phyloP scores from a whole-genome alignment of 2,329 filamentous ascomycete species.

The Talaromyces sp. region DNA sequence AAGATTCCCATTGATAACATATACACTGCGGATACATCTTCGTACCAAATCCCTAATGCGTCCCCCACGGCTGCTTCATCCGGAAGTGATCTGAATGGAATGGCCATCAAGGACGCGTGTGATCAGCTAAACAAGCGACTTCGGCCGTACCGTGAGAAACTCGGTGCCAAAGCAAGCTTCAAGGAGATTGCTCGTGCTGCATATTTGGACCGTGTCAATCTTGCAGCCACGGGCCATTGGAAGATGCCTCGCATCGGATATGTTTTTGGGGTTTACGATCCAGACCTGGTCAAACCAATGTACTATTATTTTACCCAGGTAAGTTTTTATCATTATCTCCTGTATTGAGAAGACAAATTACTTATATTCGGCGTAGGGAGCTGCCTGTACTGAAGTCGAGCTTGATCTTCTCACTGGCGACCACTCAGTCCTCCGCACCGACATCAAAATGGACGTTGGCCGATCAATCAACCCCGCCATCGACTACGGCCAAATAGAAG shows the following conservation, averaged over 20 bases:
- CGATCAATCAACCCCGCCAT: slow-evolving; percentile 61
- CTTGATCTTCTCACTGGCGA: slow-evolving; percentile 89
- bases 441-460: slow-evolving; percentile 93
- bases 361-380: slow-evolving; percentile 48
- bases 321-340: background rate
- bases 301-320: slow-evolving; percentile 96
- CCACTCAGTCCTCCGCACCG: slow-evolving; percentile 85
- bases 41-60: slow-evolving; percentile 91
- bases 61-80: slow-evolving; percentile 91
- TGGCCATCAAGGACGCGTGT: slow-evolving; percentile 91
- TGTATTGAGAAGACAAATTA: background rate
- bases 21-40: slow-evolving; percentile 89
- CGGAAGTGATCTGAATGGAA: slow-evolving; percentile 91
- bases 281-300: slow-evolving; percentile 65
- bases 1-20: slow-evolving; percentile 72
- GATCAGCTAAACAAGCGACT: slow-evolving; percentile 82
- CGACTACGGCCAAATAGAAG: slow-evolving; percentile 79
- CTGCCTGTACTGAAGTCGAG: slow-evolving; percentile 86
- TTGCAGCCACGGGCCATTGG: slow-evolving; percentile 98
- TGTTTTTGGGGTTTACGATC: slow-evolving; percentile 79
- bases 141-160: slow-evolving; percentile 75
- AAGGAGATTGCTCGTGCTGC: slow-evolving; percentile 84
- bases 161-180: slow-evolving; percentile 67
- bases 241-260: slow-evolving; percentile 97
- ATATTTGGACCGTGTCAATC: slow-evolving; percentile 93